These are phyloP conservation scores for Komagataella kurtzmanii DNA, from an alignment of 805 yeast species.

Conservation along the genomic window DNA sequence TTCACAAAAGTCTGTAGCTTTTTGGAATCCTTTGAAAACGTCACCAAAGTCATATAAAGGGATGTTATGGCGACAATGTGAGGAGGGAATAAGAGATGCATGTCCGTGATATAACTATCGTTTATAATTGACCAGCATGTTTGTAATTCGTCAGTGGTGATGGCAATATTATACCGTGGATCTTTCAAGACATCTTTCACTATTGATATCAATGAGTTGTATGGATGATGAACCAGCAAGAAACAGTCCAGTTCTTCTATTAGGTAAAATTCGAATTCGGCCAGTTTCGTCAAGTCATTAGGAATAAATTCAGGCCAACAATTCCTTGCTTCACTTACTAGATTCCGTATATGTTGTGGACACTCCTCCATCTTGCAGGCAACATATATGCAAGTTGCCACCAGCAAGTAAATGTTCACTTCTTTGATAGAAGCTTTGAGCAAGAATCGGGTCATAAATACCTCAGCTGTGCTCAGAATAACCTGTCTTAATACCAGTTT, in stretches of 20 bases:
- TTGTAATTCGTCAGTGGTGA: constrained; percentile 61
- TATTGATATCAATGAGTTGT: constrained; percentile 45
- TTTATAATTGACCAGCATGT: constrained; percentile 83
- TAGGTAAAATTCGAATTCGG: constrained; percentile 90
- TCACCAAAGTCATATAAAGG: constrained; percentile 61
- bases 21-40: constrained; percentile 13
- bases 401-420: constrained; percentile 65
- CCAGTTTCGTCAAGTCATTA: constrained; percentile 78
- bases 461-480: constrained; percentile 80
- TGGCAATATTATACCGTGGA: constrained; percentile 9
- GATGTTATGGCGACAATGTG: constrained; percentile 77
- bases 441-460: constrained; percentile 69
- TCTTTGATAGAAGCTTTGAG: constrained; percentile 65
- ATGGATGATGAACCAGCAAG: constrained; percentile 66
- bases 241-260: constrained; percentile 76
- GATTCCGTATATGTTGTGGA: constrained; percentile 82
- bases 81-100: constrained; percentile 76
- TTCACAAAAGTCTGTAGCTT: constrained; percentile 25
- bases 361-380: constrained; percentile 93
- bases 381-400: constrained; percentile 76
- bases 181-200: constrained; percentile 25
- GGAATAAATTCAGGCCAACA: constrained; percentile 95
- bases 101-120: constrained; percentile 81
- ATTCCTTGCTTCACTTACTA: constrained; percentile 73
- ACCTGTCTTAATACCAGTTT: constrained; percentile 68